phyloP scores from a whole-genome alignment of 1,284 basidiomycete species.

The Cystobasidium slooffiae region DNA sequence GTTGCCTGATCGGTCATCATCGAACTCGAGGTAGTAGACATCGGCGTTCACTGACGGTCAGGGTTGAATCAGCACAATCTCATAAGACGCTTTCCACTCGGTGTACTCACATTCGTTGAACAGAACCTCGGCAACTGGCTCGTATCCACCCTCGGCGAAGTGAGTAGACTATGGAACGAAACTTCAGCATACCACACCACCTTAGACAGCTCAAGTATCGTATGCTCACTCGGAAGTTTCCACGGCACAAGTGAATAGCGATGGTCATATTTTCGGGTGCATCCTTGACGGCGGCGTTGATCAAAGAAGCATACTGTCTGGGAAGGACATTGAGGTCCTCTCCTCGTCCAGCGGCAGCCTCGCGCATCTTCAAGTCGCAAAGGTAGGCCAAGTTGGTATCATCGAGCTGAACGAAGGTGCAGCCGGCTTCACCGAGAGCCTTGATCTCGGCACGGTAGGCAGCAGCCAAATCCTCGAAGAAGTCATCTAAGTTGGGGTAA shows the following conservation, averaged over 20 bases:
- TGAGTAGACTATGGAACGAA: constrained; percentile 55
- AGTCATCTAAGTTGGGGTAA: constrained; percentile 52
- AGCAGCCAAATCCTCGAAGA: constrained; percentile 51
- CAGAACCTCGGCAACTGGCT: constrained; percentile 56
- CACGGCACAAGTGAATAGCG: constrained; percentile 76
- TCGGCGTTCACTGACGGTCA: constrained; percentile 46
- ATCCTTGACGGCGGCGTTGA: constrained; percentile 67
- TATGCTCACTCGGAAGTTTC: constrained; percentile 70
- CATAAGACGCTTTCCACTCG: not conserved
- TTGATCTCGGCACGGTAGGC: constrained; percentile 70
- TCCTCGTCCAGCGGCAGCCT: constrained; percentile 50
- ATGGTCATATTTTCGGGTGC: constrained; percentile 69
- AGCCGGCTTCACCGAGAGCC: constrained; percentile 72
- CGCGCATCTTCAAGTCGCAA: constrained; percentile 52
- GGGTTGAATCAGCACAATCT: not conserved
- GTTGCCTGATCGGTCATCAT: constrained; percentile 71
- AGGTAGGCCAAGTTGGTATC: constrained; percentile 50
- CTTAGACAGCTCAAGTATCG: not conserved
- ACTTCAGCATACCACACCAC: not conserved
- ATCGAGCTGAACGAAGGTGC: constrained; percentile 62
- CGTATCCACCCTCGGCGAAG: constrained; percentile 75
- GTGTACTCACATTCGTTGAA: constrained; percentile 43
- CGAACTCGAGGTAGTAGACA: constrained; percentile 65
- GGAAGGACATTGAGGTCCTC: constrained; percentile 68
- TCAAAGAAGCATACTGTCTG: constrained; percentile 69